Evolutionary conservation across 169 alveolate species (phyloP).

Genomic region (Toxoplasma gondii): DNA sequence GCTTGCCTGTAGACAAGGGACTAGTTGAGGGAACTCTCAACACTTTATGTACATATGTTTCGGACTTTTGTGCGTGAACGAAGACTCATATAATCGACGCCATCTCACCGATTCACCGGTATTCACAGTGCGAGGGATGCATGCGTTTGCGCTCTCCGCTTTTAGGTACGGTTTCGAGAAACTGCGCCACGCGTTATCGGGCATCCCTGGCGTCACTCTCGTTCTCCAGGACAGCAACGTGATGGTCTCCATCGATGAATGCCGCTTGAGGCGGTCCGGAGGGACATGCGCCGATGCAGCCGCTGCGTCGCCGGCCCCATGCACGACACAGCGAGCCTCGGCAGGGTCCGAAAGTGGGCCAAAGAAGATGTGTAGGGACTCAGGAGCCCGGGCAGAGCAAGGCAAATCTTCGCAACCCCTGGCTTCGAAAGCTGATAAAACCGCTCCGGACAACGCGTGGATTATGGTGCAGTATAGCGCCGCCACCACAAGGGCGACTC

Average conservation of each 20-base stretch:
- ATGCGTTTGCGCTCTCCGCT: background rate
- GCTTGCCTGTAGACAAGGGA: too few relatives aligned
- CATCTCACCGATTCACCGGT: too few relatives aligned
- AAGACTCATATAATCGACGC: too few relatives aligned
- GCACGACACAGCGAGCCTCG: too few relatives aligned
- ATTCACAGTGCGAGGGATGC: background rate
- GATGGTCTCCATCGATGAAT: background rate
- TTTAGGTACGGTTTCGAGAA: slow-evolving; percentile 29
- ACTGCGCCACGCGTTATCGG: slow-evolving; percentile 15
- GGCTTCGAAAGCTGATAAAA: background rate
- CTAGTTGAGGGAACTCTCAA: too few relatives aligned
- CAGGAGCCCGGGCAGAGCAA: background rate
- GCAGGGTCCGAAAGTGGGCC: too few relatives aligned
- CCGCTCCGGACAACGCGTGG: background rate
- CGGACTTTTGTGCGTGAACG: too few relatives aligned
- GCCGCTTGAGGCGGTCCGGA: background rate
- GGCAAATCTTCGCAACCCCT: background rate
- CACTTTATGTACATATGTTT: too few relatives aligned
- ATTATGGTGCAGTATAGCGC: background rate
- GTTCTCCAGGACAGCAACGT: background rate
- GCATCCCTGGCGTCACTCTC: slow-evolving; percentile 24
- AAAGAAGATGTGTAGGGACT: too few relatives aligned
- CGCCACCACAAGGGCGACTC: background rate
- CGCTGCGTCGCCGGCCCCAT: too few relatives aligned
- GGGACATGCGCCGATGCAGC: too few relatives aligned